Conservation (phyloP, 176 grass and related monocot species). For the Luzula sylvatica region DNA sequence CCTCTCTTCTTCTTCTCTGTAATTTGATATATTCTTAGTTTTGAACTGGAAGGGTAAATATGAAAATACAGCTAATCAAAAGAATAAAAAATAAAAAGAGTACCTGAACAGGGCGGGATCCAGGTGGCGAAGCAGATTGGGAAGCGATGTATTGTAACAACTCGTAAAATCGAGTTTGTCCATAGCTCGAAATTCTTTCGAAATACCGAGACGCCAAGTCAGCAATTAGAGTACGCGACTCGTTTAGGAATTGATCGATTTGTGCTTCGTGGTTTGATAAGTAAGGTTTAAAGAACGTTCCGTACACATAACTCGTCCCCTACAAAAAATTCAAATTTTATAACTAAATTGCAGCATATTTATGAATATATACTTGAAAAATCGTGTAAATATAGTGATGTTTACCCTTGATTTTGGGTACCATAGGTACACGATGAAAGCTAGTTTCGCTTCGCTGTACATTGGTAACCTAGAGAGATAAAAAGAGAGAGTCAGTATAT, state of each 20-base stretch:
- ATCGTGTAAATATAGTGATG: background rate
- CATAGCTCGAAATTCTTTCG: constrained; percentile 48
- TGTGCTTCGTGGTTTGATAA: constrained; percentile 71
- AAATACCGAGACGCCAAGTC: constrained; percentile 45
- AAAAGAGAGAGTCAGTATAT: background rate
- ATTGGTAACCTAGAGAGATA: constrained; percentile 59
- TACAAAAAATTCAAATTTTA: constrained; percentile 23
- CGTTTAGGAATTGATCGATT: constrained; percentile 68
- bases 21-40: too few relatives aligned
- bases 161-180: constrained; percentile 70
- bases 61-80: background rate
- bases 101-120: constrained; percentile 22
- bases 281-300: constrained; percentile 66
- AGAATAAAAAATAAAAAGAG: background rate
- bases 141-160: constrained; percentile 68
- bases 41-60: too few relatives aligned
- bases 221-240: constrained; percentile 52
- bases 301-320: constrained; percentile 84
- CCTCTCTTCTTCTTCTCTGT: background rate
- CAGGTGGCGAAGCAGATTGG: constrained; percentile 28
- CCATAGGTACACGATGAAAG: constrained; percentile 87
- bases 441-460: constrained; percentile 89
- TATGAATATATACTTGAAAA: background rate
- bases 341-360: background rate
- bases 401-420: constrained; percentile 68